These are phyloP conservation scores for Nothomitra cinnamomea DNA, from an alignment of 2,329 filamentous ascomycete species.

Conservation along the genomic window DNA sequence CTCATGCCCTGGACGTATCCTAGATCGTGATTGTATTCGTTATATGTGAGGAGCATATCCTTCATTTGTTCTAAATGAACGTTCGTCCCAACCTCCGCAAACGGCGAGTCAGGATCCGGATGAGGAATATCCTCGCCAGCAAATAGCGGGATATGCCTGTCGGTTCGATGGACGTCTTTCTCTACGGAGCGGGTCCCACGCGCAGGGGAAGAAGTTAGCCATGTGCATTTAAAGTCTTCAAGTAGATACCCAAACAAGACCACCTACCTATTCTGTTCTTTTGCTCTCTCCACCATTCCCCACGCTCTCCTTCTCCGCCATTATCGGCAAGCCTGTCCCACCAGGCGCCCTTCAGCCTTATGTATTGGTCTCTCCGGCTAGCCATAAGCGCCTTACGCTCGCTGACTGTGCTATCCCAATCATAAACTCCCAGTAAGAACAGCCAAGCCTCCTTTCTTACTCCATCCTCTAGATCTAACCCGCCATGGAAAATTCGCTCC, in stretches of 20 bases:
- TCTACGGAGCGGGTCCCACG: conserved; percentile 47
- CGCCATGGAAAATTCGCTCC: conserved; percentile 92
- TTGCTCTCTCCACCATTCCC: conserved; percentile 96
- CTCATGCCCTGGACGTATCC: conserved; percentile 99
- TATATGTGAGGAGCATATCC: conserved; percentile 96
- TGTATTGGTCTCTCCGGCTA: conserved; percentile 80
- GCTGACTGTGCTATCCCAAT: conserved; percentile 79
- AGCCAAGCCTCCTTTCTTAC: conserved; percentile 95
- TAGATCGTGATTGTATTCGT: conserved; percentile 89
- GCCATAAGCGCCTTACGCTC: conserved; percentile 73
- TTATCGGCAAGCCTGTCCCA: conserved; percentile 87
- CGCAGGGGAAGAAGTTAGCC: conserved; percentile 33
- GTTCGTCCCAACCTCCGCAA: conserved; percentile 83
- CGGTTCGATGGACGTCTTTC: conserved; percentile 95
- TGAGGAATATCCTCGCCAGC: conserved; percentile 92
- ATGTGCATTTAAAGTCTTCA: conserved; percentile 2
- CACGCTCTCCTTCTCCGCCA: conserved; percentile 59
- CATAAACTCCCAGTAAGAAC: conserved; percentile 77
- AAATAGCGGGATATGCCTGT: conserved; percentile 88
- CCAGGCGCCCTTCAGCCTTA: conserved; percentile 85
- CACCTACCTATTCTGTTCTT: conserved; percentile 74
- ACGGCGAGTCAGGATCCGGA: conserved; percentile 88
- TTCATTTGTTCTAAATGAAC: conserved; percentile 98
- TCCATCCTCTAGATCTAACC: conserved; percentile 72
- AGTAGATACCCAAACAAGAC: background rate